These are phyloP conservation scores for Fusarium chuoi DNA, from an alignment of 2,329 filamentous ascomycete genomes.

Conservation along the genomic window DNA sequence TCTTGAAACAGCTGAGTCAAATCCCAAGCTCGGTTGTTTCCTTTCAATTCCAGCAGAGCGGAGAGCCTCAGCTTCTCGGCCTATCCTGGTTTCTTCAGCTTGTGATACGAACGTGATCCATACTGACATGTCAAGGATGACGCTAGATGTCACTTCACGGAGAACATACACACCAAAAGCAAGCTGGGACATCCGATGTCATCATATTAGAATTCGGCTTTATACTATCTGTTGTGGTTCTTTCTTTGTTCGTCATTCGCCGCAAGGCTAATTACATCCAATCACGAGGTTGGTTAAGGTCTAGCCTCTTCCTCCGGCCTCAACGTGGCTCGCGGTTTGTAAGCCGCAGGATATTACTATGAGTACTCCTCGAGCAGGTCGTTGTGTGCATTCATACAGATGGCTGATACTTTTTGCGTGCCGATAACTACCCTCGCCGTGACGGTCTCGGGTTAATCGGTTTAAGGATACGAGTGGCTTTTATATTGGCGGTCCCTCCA, in stretches of 20 bases:
- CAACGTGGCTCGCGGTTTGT: conserved; percentile 1
- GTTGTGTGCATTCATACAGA: neutral
- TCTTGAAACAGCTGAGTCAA: neutral
- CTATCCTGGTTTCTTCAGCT: neutral
- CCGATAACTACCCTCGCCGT: neutral
- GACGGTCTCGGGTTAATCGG: neutral
- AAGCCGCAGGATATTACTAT: neutral
- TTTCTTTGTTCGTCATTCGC: conserved; percentile 5
- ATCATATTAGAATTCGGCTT: neutral
- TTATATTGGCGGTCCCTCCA: neutral
- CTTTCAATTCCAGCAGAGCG: neutral
- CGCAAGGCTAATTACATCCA: neutral
- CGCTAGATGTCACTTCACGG: neutral
- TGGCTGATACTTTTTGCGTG: conserved; percentile 10
- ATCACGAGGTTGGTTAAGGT: neutral
- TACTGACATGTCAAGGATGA: neutral
- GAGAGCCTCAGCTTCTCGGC: neutral
- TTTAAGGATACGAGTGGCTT: neutral
- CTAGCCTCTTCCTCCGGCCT: neutral
- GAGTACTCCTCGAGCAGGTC: neutral
- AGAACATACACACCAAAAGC: neutral
- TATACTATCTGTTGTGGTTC: neutral
- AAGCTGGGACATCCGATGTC: neutral
- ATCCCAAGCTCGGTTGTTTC: neutral
- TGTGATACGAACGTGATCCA: neutral